Percentiles rank a stretch among this genome's conserved stretches.
phyloP scores from a whole-genome alignment of 1,139 yeast species.

The Blastobotrys ciferrii region DNA sequence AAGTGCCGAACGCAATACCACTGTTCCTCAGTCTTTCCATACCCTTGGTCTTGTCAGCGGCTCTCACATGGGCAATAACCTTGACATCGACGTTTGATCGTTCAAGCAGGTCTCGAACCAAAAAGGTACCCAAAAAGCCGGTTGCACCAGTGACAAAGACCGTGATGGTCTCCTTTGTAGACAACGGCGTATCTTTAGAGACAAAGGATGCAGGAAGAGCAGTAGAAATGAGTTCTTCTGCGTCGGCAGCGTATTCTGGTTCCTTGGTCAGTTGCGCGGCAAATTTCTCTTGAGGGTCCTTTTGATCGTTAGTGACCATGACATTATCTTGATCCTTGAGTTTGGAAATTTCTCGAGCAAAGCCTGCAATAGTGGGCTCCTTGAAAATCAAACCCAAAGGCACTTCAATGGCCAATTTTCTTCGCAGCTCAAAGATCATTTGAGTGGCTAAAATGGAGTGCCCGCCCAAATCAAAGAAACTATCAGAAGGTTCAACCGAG shows the following conservation, averaged over 20 bases:
- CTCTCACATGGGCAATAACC: conserved; percentile 89
- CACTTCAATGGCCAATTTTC: conserved; percentile 69
- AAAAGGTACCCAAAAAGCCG: conserved; percentile 92
- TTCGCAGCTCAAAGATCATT: conserved; percentile 90
- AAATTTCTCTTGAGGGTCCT: conserved; percentile 17
- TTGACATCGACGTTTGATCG: conserved; percentile 49
- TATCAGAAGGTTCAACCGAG: conserved; percentile 69
- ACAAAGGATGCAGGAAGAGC: conserved; percentile 39
- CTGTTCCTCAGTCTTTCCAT: conserved; percentile 71
- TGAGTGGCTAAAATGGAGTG: conserved; percentile 95
- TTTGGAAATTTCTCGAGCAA: conserved; percentile 70
- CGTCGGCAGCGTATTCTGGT: conserved; percentile 72
- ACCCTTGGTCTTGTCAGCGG: conserved; percentile 64
- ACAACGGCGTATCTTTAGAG: conserved; percentile 42
- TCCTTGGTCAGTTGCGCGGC: conserved; percentile 18
- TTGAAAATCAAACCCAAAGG: conserved; percentile 90
- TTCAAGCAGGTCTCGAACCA: conserved; percentile 69
- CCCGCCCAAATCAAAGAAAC: conserved; percentile 97
- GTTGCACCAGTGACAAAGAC: conserved; percentile 94
- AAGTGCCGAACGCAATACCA: conserved; percentile 81
- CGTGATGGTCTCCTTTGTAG: conserved; percentile 46
- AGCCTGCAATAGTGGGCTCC: conserved; percentile 76
- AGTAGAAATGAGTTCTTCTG: conserved; percentile 49
- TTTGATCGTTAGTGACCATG: conserved; percentile 30
- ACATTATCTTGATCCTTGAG: conserved; percentile 41